phyloP scores from a whole-genome alignment of 371 early-diverging fungal species.

The Phascolomyces articulosus region DNA sequence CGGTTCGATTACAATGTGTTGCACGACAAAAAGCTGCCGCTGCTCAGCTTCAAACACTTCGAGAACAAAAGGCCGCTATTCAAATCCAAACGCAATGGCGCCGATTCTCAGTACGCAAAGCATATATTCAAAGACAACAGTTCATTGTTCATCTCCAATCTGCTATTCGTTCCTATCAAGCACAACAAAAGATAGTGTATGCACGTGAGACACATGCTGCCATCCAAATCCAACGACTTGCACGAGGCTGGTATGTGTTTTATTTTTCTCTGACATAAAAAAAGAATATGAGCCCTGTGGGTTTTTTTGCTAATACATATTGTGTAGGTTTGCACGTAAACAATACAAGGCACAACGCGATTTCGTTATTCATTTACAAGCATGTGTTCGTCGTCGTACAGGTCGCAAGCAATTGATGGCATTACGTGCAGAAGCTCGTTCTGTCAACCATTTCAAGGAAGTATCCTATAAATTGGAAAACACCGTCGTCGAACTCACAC shows the following conservation, averaged over 20 bases:
- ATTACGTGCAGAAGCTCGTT: slow-evolving; percentile 82
- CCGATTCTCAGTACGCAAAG: slow-evolving; percentile 63
- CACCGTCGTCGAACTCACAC: slow-evolving; percentile 94
- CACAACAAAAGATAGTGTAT: slow-evolving; percentile 44
- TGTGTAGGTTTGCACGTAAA: slow-evolving; percentile 62
- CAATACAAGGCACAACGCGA: slow-evolving; percentile 51
- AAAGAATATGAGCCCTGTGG: too few relatives aligned
- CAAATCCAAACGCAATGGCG: slow-evolving; percentile 76
- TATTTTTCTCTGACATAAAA: neutral
- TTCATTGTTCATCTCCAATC: slow-evolving; percentile 44
- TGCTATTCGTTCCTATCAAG: slow-evolving; percentile 55
- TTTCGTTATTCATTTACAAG: slow-evolving; percentile 78
- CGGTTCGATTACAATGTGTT: slow-evolving; percentile 60
- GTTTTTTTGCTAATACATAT: too few relatives aligned
- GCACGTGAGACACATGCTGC: slow-evolving; percentile 70
- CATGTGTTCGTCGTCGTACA: slow-evolving; percentile 74
- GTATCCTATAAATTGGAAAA: slow-evolving; percentile 90
- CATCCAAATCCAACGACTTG: slow-evolving; percentile 68
- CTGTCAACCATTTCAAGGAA: slow-evolving; percentile 90
- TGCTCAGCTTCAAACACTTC: slow-evolving; percentile 47
- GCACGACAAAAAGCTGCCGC: slow-evolving; percentile 66
- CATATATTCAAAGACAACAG: slow-evolving; percentile 39
- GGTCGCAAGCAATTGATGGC: slow-evolving; percentile 67
- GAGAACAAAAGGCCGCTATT: slow-evolving; percentile 75
- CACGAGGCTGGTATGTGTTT: slow-evolving; percentile 54